Evolutionary conservation across 2,329 filamentous ascomycete genomes (phyloP).

Genomic region (Tolypocladium endophyticum): DNA sequence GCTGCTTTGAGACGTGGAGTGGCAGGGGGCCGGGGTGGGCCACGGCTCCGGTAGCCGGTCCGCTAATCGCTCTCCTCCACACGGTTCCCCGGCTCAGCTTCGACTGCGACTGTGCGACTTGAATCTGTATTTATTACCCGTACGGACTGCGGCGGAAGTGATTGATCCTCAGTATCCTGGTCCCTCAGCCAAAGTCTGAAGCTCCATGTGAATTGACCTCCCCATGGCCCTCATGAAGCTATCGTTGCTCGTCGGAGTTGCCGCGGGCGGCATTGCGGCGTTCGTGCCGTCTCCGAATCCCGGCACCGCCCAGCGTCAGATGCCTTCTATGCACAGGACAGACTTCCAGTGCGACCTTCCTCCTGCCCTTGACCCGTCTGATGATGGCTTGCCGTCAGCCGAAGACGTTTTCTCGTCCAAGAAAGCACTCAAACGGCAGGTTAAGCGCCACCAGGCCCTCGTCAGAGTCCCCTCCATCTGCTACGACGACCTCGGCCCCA

Average conservation of each 20-base stretch:
- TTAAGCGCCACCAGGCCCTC: slow-evolving; percentile 40
- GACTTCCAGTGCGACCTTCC: slow-evolving; percentile 22
- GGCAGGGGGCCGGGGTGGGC: neutral
- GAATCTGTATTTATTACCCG: neutral
- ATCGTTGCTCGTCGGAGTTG: neutral
- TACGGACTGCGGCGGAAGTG: neutral
- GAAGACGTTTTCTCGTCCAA: slow-evolving; percentile 19
- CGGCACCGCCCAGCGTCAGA: neutral
- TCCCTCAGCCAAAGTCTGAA: neutral
- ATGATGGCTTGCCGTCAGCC: slow-evolving; percentile 21
- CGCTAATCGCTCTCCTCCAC: neutral
- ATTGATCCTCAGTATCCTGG: neutral
- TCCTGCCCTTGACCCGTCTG: slow-evolving; percentile 17
- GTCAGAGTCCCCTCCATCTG: slow-evolving; percentile 44
- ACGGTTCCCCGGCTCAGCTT: neutral
- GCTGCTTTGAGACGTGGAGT: neutral
- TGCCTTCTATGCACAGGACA: neutral
- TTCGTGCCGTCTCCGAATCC: neutral
- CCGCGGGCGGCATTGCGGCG: neutral
- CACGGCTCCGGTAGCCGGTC: neutral
- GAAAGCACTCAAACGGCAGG: slow-evolving; percentile 26
- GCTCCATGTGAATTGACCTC: neutral
- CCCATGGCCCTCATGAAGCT: slow-evolving; percentile 1
- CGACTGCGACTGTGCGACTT: neutral
- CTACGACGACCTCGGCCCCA: slow-evolving; percentile 44